Evolutionary conservation across 371 early-diverging fungal species (phyloP).

Genomic region (Choanephora cucurbitarum): DNA sequence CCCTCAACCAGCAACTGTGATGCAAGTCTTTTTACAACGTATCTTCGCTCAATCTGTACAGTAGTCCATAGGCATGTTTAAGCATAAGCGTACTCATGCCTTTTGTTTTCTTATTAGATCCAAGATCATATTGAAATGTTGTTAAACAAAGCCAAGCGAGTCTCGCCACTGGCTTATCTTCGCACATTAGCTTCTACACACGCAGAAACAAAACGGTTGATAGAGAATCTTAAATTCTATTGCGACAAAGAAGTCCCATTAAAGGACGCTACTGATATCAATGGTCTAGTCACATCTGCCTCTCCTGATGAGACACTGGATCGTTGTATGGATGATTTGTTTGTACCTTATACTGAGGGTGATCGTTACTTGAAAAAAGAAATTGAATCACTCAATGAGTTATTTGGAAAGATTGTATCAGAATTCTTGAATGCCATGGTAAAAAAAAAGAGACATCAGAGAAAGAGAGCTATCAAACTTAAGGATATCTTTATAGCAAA

Average conservation of each 20-base stretch:
- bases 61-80: too few species aligned
- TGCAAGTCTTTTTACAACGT: constrained; percentile 91
- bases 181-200: constrained; percentile 78
- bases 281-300: constrained; percentile 42
- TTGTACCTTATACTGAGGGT: constrained; percentile 91
- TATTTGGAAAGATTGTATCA: constrained; percentile 60
- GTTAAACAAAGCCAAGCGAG: constrained; percentile 66
- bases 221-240: constrained; percentile 69
- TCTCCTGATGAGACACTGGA: constrained; percentile 70
- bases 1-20: constrained; percentile 87
- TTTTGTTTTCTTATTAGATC: constrained; percentile 49
- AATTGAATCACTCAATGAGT: constrained; percentile 59
- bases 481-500: constrained; percentile 50
- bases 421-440: constrained; percentile 50
- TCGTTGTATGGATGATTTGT: constrained; percentile 92
- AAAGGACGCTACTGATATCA: constrained; percentile 25
- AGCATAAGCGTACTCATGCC: neutral
- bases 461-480: too few species aligned
- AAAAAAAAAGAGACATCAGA: too few species aligned
- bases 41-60: constrained; percentile 93
- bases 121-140: constrained; percentile 86
- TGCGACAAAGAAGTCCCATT: constrained; percentile 58
- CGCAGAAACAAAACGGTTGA: constrained; percentile 72
- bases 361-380: constrained; percentile 85
- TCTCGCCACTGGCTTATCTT: constrained; percentile 78